Percentiles rank a stretch among this genome's conserved stretches.
Conservation (phyloP, 371 early-diverging fungal genomes). For the Mucor sp. region DNA sequence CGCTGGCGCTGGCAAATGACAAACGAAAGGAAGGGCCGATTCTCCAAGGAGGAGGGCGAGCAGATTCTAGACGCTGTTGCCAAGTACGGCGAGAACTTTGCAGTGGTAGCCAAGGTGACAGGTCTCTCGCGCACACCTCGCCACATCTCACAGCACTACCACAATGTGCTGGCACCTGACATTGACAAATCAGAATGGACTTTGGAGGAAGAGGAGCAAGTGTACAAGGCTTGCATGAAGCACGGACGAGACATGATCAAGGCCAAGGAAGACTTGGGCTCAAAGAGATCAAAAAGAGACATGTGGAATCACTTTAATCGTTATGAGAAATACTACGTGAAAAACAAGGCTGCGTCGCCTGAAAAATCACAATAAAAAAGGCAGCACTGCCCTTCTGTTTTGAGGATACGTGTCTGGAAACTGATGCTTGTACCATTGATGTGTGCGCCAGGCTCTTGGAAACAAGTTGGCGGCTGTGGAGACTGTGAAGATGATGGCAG, state of each 20-base stretch:
- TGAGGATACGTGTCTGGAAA: slow-evolving; percentile 54
- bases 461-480: slow-evolving; percentile 58
- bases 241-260: slow-evolving; percentile 23
- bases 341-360: not conserved
- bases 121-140: slow-evolving; percentile 38
- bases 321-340: not conserved
- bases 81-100: slow-evolving; percentile 44
- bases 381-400: slow-evolving; percentile 61
- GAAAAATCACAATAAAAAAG: slow-evolving; percentile 47
- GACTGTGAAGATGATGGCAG: slow-evolving; percentile 57
- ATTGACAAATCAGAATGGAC: slow-evolving; percentile 47
- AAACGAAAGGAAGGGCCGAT: slow-evolving; percentile 27
- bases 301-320: slow-evolving; percentile 39
- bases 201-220: slow-evolving; percentile 23
- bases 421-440: slow-evolving; percentile 58
- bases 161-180: slow-evolving; percentile 26
- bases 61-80: slow-evolving; percentile 31
- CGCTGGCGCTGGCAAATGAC: slow-evolving; percentile 41
- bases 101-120: slow-evolving; percentile 27
- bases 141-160: slow-evolving; percentile 46
- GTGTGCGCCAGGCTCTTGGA: slow-evolving; percentile 61
- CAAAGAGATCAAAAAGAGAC: slow-evolving; percentile 34
- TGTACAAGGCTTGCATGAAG: slow-evolving; percentile 12
- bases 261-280: slow-evolving; percentile 21
- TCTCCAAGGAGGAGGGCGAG: slow-evolving; percentile 31